Conservation (phyloP, 495 filamentous ascomycete genomes). For the Jackrogersella multiformis region DNA sequence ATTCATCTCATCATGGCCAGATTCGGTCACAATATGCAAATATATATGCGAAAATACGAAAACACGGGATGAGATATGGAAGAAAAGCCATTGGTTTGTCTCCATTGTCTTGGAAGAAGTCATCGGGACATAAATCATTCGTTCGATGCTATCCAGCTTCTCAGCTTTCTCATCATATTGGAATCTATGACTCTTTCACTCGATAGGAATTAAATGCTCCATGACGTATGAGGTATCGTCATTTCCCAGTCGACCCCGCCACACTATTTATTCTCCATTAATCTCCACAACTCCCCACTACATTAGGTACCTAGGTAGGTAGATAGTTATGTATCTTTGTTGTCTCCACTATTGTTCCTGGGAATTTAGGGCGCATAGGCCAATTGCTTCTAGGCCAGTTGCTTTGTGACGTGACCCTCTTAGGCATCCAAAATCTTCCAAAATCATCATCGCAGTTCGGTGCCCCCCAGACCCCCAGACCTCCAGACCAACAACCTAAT, state of each 20-base stretch:
- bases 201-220: slow-evolving; percentile 23
- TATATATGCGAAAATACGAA: slow-evolving; percentile 9
- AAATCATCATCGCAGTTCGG: too few relatives aligned
- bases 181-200: slow-evolving; percentile 39
- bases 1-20: slow-evolving; percentile 14
- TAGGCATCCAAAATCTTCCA: slow-evolving; percentile 20
- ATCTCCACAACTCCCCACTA: too few relatives aligned
- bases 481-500: slow-evolving; percentile 1
- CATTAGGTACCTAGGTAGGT: too few relatives aligned
- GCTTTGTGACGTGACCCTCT: slow-evolving; percentile 29
- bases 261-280: slow-evolving; percentile 4
- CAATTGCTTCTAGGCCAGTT: slow-evolving; percentile 38
- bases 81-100: slow-evolving; percentile 8
- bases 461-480: too few relatives aligned
- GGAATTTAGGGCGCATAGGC: slow-evolving; percentile 24
- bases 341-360: slow-evolving; percentile 27
- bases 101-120: slow-evolving; percentile 13
- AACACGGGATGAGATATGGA: slow-evolving; percentile 7
- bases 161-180: background rate
- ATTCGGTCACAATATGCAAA: slow-evolving; percentile 15
- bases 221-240: slow-evolving; percentile 42
- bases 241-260: slow-evolving; percentile 38
- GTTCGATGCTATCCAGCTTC: slow-evolving; percentile 10
- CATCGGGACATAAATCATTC: background rate
- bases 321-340: too few relatives aligned